Percentiles rank a stretch among this genome's conserved stretches.
These are phyloP conservation scores for Wickerhamiella qilinensis DNA, from an alignment of 805 yeast species.

Conservation along the genomic window DNA sequence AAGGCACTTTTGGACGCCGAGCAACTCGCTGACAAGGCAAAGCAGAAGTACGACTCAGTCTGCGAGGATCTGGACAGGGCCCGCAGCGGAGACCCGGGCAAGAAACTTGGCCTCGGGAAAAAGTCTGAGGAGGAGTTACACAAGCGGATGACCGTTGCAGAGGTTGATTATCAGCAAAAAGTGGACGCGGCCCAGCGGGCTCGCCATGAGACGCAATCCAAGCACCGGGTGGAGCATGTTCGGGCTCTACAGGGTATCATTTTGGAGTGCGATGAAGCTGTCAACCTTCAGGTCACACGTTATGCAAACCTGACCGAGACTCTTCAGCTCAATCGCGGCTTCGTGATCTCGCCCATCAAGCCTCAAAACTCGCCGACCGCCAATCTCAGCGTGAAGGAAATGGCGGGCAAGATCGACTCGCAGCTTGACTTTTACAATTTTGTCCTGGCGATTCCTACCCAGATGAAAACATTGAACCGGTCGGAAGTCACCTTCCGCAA, in stretches of 20 bases:
- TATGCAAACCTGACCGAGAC: conserved; percentile 81
- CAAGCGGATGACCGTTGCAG: conserved; percentile 68
- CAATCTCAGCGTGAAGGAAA: conserved; percentile 52
- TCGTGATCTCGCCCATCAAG: conserved; percentile 58
- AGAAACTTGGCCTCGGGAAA: conserved; percentile 63
- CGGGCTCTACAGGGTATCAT: conserved; percentile 59
- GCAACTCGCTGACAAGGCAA: conserved; percentile 74
- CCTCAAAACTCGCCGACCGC: conserved; percentile 25
- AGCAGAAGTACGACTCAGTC: conserved; percentile 53
- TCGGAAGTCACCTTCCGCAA: conserved; percentile 19
- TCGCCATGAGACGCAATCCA: conserved; percentile 54
- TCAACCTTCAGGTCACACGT: conserved; percentile 75
- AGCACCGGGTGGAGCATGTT: conserved; percentile 64
- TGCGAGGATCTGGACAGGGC: conserved; percentile 80
- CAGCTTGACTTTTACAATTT: conserved; percentile 68
- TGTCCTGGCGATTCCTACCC: conserved; percentile 27
- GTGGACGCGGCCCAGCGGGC: conserved; percentile 57
- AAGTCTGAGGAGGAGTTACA: conserved; percentile 85
- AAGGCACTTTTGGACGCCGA: conserved; percentile 76
- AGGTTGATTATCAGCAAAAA: conserved; percentile 66
- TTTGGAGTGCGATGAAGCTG: conserved; percentile 77
- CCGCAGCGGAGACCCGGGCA: conserved; percentile 65
- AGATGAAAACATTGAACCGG: conserved; percentile 18
- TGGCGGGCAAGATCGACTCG: conserved; percentile 66
- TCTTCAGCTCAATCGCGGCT: conserved; percentile 67